Evolutionary conservation across 2,329 filamentous ascomycete genomes (phyloP).

Genomic region (Talaromyces pinophilus): DNA sequence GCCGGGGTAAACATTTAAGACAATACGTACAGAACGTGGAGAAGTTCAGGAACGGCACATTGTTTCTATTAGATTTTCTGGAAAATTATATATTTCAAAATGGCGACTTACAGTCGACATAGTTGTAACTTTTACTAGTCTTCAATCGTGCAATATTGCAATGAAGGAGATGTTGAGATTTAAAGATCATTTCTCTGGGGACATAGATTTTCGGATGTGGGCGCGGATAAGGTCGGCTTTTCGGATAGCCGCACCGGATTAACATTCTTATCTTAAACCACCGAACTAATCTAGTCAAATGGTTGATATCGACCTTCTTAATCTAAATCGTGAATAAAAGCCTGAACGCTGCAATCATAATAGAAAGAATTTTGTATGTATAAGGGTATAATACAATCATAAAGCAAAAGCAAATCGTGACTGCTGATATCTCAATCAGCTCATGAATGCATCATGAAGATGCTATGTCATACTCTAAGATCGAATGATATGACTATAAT

Average conservation of each 20-base stretch:
- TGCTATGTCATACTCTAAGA: slow-evolving; percentile 25
- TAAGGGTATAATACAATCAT: slow-evolving; percentile 11
- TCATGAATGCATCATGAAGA: not conserved
- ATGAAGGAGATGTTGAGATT: not conserved
- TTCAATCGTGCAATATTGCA: not conserved
- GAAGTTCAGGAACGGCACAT: not conserved
- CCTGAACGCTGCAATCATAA: not conserved
- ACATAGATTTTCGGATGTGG: slow-evolving; percentile 19
- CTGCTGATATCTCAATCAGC: not conserved
- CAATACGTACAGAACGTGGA: not conserved
- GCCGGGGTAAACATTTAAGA: slow-evolving; percentile 25
- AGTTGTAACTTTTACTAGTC: not conserved
- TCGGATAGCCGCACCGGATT: slow-evolving; percentile 17
- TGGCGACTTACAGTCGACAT: not conserved
- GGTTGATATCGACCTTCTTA: not conserved
- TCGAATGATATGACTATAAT: slow-evolving; percentile 75
- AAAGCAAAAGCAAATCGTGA: not conserved
- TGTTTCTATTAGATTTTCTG: not conserved
- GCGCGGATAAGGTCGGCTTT: slow-evolving; percentile 12
- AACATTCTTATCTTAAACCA: not conserved
- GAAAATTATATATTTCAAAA: not conserved
- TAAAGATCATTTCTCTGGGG: not conserved
- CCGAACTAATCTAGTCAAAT: not conserved
- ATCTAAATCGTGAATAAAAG: not conserved
- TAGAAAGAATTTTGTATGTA: not conserved